Percentiles rank a stretch among this genome's conserved stretches.
Evolutionary conservation across 495 filamentous ascomycete genomes (phyloP).

Genomic region (Talaromyces proteolyticus): DNA sequence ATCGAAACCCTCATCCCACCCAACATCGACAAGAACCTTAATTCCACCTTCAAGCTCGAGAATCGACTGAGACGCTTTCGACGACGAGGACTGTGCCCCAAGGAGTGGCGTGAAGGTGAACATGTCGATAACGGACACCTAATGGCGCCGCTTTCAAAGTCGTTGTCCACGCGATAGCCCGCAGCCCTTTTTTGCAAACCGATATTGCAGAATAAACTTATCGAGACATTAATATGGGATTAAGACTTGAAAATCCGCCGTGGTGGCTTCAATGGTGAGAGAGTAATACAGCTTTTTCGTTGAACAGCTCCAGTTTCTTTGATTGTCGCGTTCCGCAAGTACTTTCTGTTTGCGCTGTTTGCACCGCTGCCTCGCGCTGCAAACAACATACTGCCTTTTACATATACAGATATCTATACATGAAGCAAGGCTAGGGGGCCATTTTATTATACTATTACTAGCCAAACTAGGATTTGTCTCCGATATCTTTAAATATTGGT

Average conservation of each 20-base stretch:
- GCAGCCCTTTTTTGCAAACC: no score
- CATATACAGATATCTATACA: no score
- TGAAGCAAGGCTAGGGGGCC: no score
- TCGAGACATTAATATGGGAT: no score
- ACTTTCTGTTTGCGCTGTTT: constrained; percentile 10
- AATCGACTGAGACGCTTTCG: constrained; percentile 85
- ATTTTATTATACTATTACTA: no score
- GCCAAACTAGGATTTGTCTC: no score
- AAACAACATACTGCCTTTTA: no score
- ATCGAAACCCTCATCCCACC: constrained; percentile 92
- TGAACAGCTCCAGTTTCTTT: not conserved
- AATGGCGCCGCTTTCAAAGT: constrained; percentile 1
- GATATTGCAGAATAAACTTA: no score
- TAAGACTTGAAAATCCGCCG: no score
- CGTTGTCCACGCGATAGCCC: not conserved
- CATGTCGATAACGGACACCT: constrained; percentile 46
- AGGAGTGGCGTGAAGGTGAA: constrained; percentile 92
- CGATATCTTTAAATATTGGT: no score
- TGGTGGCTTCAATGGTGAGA: no score
- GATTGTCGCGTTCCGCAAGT: not conserved
- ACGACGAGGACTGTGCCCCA: constrained; percentile 76
- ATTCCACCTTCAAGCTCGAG: constrained; percentile 95
- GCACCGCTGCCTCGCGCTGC: no score
- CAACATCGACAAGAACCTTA: constrained; percentile 90
- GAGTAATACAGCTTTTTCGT: not conserved